Conservation (phyloP, 2,329 filamentous ascomycete species). For the Pseudonectria buxi region DNA sequence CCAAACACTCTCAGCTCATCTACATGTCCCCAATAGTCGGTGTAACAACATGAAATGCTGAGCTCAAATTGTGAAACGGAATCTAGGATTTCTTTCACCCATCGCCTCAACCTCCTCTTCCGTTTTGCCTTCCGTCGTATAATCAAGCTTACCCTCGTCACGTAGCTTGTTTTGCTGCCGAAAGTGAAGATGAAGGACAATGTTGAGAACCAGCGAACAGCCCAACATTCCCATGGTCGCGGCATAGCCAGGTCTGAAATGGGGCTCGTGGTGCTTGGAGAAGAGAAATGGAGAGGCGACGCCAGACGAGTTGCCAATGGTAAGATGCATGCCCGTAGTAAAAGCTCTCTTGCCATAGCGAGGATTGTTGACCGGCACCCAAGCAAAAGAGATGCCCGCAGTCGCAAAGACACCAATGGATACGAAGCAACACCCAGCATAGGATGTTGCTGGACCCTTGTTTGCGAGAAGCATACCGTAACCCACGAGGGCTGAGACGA, state of each 20-base stretch:
- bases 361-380: conserved; percentile 50
- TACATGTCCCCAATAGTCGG: too few species aligned
- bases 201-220: conserved; percentile 24
- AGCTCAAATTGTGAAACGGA: conserved; percentile 17
- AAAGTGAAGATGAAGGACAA: conserved; percentile 24
- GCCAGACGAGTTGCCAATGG: conserved; percentile 55
- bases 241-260: conserved; percentile 44
- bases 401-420: conserved; percentile 47
- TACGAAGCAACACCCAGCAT: conserved; percentile 56
- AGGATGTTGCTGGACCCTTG: conserved; percentile 49
- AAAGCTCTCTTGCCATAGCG: conserved; percentile 59
- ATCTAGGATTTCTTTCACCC: conserved; percentile 34
- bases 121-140: conserved; percentile 33
- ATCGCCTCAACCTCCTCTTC: conserved; percentile 35
- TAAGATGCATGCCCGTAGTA: conserved; percentile 54
- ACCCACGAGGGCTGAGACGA: conserved; percentile 46
- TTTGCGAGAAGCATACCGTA: conserved; percentile 53
- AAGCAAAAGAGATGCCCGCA: conserved; percentile 29
- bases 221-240: conserved; percentile 43
- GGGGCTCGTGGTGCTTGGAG: conserved; percentile 33
- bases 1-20: too few species aligned
- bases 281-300: conserved; percentile 57
- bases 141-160: conserved; percentile 30
- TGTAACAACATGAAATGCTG: too few species aligned
- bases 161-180: conserved; percentile 29